These are phyloP conservation scores for Cyclostephanos invisitatus DNA, from an alignment of 108 stramenopile species.

Conservation along the genomic window DNA sequence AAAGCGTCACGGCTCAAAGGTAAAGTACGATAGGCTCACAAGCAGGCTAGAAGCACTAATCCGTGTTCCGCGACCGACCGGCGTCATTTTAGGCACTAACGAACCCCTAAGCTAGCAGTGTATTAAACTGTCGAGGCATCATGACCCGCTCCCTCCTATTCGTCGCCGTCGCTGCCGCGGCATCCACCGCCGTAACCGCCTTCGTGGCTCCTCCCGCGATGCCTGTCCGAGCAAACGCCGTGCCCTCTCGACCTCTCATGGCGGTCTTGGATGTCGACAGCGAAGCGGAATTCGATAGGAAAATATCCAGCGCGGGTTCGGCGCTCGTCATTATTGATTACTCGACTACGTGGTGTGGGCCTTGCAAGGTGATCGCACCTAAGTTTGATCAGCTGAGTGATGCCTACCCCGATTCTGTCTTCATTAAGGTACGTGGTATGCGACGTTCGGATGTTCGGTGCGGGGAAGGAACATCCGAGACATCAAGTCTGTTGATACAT, in stretches of 20 bases:
- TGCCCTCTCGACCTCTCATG: conserved; percentile 42
- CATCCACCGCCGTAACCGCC: conserved; percentile 20
- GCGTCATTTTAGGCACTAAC: not conserved
- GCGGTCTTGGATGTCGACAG: conserved; percentile 72
- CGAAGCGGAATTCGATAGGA: conserved; percentile 71
- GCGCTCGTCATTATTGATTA: conserved; percentile 92
- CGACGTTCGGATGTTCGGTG: conserved; percentile 1
- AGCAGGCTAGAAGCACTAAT: too few relatives aligned
- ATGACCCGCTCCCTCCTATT: conserved; percentile 40
- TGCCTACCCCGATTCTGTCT: conserved; percentile 80
- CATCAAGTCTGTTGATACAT: not conserved
- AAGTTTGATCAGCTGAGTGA: conserved; percentile 87
- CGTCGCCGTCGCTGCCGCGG: conserved; percentile 25
- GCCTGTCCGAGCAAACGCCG: conserved; percentile 19
- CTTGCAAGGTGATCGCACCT: conserved; percentile 92
- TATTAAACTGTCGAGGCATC: not conserved
- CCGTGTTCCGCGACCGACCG: too few relatives aligned
- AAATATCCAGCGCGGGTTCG: conserved; percentile 56
- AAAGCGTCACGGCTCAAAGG: too few relatives aligned
- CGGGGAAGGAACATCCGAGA: not conserved
- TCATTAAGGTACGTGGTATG: conserved; percentile 67
- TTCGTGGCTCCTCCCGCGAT: conserved; percentile 8
- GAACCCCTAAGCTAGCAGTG: not conserved
- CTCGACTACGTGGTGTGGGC: conserved; percentile 97
- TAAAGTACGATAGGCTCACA: too few relatives aligned